Evolutionary conservation across 1,284 basidiomycete genomes (phyloP).

Genomic region (Fomes fomentarius): DNA sequence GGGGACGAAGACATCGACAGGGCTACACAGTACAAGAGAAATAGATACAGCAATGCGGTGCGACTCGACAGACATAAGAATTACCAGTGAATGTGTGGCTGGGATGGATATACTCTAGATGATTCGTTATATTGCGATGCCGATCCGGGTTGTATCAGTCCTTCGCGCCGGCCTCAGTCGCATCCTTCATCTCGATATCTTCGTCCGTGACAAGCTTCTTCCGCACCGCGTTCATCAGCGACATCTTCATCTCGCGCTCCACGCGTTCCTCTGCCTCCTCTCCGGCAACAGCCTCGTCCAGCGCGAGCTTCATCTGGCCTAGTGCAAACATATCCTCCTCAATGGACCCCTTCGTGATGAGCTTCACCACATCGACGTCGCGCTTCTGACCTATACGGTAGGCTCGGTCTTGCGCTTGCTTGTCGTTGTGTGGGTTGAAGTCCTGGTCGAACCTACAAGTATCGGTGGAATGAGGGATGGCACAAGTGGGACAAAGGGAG

Average conservation of each 20-base stretch:
- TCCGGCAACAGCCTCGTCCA: conserved; percentile 92
- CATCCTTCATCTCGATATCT: conserved; percentile 23
- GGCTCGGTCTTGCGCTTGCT: conserved; percentile 96
- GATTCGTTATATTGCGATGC: no score
- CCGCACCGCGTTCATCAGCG: conserved; percentile 78
- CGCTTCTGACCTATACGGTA: conserved; percentile 97
- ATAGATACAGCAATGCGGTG: conserved; percentile 25
- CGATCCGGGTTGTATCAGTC: conserved; percentile 10
- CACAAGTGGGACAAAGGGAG: neutral
- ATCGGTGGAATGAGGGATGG: conserved; percentile 2
- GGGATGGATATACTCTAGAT: conserved; percentile 11
- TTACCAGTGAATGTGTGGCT: conserved; percentile 2
- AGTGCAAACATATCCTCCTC: conserved; percentile 96
- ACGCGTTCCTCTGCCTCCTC: conserved; percentile 63
- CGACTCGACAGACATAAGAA: conserved; percentile 9
- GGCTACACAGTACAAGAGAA: conserved; percentile 25
- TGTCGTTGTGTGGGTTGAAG: conserved; percentile 92
- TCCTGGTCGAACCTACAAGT: conserved; percentile 89
- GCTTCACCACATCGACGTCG: conserved; percentile 90
- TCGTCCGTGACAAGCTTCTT: conserved; percentile 62
- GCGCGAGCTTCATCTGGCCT: conserved; percentile 86
- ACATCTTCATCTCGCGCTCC: conserved; percentile 81
- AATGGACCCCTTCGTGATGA: conserved; percentile 92
- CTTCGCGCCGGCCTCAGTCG: neutral
- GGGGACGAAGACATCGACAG: conserved; percentile 12